Conservation (phyloP, 192 early-diverging fungal species). For the Mortierella claussenii region DNA sequence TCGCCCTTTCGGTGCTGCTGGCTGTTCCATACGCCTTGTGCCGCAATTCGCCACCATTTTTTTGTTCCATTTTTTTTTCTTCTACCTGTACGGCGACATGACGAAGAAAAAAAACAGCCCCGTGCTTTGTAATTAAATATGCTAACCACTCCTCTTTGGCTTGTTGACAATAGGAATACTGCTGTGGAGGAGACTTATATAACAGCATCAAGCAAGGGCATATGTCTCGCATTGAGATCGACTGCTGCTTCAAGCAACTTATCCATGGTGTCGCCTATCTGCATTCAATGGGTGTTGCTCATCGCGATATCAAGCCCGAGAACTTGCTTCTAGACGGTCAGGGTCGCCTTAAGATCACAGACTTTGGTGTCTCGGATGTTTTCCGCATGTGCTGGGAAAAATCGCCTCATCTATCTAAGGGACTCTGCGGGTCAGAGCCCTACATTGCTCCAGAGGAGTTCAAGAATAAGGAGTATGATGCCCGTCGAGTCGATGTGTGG, state of each 20-base stretch:
- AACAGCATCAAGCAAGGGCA: constrained; percentile 76
- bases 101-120: no score
- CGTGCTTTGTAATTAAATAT: no score
- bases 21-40: background rate
- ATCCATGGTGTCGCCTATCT: constrained; percentile 89
- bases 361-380: constrained; percentile 98
- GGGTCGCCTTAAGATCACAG: constrained; percentile 94
- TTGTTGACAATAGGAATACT: constrained; percentile 75
- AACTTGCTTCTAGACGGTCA: constrained; percentile 87
- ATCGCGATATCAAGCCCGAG: constrained; percentile 87
- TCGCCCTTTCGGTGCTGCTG: background rate
- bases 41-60: background rate
- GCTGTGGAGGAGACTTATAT: constrained; percentile 93
- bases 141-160: no score
- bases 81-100: no score
- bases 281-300: constrained; percentile 95
- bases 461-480: constrained; percentile 83
- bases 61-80: constrained; percentile 5
- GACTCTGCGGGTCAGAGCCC: constrained; percentile 94
- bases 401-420: constrained; percentile 79
- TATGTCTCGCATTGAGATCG: constrained; percentile 82
- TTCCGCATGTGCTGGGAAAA: constrained; percentile 91
- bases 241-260: constrained; percentile 96
- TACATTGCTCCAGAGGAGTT: constrained; percentile 97
- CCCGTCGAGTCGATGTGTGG: constrained; percentile 93